Base-by-base conservation (phyloP, 2,329 filamentous ascomycete genomes). In the Acephala macrosclerotiorum region DNA sequence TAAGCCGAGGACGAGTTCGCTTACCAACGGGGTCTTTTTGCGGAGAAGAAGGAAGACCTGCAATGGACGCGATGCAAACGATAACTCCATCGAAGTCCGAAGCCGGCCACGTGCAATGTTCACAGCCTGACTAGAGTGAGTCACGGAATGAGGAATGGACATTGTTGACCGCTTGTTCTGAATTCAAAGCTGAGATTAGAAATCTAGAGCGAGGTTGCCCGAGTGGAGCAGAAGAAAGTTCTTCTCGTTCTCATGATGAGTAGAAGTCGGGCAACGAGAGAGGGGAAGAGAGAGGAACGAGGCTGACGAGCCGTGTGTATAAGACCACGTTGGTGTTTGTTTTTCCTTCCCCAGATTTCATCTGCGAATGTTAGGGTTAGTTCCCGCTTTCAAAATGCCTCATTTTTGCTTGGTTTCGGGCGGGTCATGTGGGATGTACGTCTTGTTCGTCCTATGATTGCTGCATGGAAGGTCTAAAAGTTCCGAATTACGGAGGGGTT, bases 251-350 rank as follows among this genome's bases (percentile, higher is more conserved):
- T 29, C 45, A 25, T 29, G 49, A 53, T 53, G 11, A 16, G 25
- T 33, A 1, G 49, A 33, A 53, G 49, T 18, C 25, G 49, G 49
- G 49, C 49, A 29, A 26, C 38, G 35, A 36, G 33, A 8, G 5
- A 26, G 29, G 33, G n/a, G 14, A 20, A 51, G 16, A 16, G 51
- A 36, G 51, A 35, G n/a, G 51, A 12, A 25, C 45, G 38, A 61
- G 58, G 58, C 58, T 61, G 58, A 18, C 47, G 47, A 61, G 58
- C 58, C 58, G 58, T 61, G 58, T 53, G 33, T 36, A 45, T 33
- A n/a, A 45, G 58, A 26, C 7, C 20, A 61, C 58, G 58, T 61
- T 61, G 26, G 53, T 35, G 26, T 53, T 35, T 36, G 26, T 33
- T 53, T 61, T 40, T 53, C 3, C 42, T 51, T 12, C 49, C 26